Conservation (phyloP, 805 yeast genomes). For the Saccharomycopsis amapae region DNA sequence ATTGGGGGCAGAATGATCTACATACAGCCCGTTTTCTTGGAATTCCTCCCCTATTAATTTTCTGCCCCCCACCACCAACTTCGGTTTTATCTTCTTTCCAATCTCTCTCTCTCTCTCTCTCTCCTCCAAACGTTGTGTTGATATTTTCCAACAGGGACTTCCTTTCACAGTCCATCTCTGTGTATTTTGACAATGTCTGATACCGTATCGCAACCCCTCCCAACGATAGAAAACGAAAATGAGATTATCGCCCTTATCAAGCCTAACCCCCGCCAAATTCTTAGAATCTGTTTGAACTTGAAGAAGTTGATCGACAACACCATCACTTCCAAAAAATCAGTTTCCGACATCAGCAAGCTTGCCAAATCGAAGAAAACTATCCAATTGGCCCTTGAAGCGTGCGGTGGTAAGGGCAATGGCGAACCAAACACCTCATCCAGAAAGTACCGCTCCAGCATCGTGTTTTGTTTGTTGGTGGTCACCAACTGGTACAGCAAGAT, state of each 20-base stretch:
- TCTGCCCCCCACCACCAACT: no score
- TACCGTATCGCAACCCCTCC: no score
- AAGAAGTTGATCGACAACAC: constrained; percentile 60
- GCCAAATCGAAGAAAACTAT: constrained; percentile 35
- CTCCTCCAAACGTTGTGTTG: neutral
- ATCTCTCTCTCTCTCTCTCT: no score
- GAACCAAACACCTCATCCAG: constrained; percentile 44
- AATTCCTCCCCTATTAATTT: no score
- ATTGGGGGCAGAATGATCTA: no score
- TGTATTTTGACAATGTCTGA: neutral
- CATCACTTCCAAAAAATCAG: constrained; percentile 45
- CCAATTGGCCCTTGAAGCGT: constrained; percentile 60
- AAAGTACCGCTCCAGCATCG: constrained; percentile 58
- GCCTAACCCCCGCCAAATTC: constrained; percentile 61
- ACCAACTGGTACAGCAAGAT: constrained; percentile 68
- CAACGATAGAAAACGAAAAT: neutral
- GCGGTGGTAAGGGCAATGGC: constrained; percentile 69
- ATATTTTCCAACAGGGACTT: neutral
- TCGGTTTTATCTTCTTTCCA: no score
- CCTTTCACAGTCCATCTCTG: no score
- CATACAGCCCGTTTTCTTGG: no score
- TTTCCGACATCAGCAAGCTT: constrained; percentile 49
- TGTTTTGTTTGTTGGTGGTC: constrained; percentile 69
- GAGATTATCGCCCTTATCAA: constrained; percentile 17
- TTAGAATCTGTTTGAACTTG: constrained; percentile 64